Percentiles rank a stretch among this genome's conserved stretches.
phyloP scores from a whole-genome alignment of 2,329 filamentous ascomycete genomes.

The Ophiocordyceps sinensis region DNA sequence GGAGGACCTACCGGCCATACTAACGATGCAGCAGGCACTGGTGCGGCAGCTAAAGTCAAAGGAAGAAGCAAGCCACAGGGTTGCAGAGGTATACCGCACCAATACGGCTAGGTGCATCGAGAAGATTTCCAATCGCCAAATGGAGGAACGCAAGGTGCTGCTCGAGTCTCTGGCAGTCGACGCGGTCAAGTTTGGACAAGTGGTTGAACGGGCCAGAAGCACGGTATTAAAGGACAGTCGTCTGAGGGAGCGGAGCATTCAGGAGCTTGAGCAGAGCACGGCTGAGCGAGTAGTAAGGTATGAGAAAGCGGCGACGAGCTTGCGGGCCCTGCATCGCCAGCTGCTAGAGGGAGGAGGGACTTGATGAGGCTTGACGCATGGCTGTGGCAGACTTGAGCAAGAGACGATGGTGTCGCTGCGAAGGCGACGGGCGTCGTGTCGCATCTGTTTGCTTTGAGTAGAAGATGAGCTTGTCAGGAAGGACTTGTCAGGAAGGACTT shows the following conservation, averaged over 20 bases:
- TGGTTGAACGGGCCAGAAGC: slow-evolving; percentile 2
- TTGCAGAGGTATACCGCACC: slow-evolving; percentile 9
- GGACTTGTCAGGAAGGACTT: no score
- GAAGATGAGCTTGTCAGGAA: no score
- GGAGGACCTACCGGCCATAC: background rate
- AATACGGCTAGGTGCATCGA: slow-evolving; percentile 8
- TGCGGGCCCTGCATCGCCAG: no score
- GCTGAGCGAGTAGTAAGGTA: no score
- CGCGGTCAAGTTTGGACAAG: slow-evolving; percentile 5
- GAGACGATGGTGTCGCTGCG: no score
- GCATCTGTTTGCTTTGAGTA: no score
- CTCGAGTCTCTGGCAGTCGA: slow-evolving; percentile 8
- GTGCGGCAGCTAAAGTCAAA: slow-evolving; percentile 9
- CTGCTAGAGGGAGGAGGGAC: no score
- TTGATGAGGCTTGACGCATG: no score
- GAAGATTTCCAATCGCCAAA: slow-evolving; percentile 9
- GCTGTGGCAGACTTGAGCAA: no score
- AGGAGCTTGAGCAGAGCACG: no score
- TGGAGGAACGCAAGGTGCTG: slow-evolving; percentile 7
- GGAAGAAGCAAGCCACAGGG: slow-evolving; percentile 7
- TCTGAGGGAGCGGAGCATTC: slow-evolving; percentile 12
- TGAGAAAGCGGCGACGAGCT: no score
- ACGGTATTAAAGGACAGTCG: slow-evolving; percentile 3
- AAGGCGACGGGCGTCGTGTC: no score
- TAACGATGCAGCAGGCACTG: slow-evolving; percentile 7